Percentiles rank a stretch among this genome's conserved stretches.
Conservation (phyloP, 1,139 yeast genomes). For the Candida mesenterica region DNA sequence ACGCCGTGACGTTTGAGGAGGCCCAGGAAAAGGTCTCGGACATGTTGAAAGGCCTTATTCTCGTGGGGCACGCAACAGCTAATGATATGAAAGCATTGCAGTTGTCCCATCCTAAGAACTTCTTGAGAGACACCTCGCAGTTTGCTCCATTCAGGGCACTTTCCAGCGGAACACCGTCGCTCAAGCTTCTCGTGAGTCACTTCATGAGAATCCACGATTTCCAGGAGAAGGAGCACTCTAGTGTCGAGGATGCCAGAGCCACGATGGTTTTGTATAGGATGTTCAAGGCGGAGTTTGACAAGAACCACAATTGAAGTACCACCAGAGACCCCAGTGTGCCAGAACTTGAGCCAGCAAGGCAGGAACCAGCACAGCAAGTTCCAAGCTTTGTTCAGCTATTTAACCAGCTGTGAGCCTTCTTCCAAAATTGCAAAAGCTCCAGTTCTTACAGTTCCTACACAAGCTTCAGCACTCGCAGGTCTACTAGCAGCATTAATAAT, state of each 20-base stretch:
- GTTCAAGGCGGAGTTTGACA: slow-evolving; percentile 61
- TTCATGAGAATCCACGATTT: slow-evolving; percentile 41
- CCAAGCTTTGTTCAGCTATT: no score
- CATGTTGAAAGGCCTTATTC: slow-evolving; percentile 49
- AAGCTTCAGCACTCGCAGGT: no score
- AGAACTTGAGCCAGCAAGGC: slow-evolving; percentile 6
- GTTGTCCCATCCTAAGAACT: slow-evolving; percentile 62
- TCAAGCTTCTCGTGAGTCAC: slow-evolving; percentile 2
- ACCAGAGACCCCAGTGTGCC: slow-evolving; percentile 3
- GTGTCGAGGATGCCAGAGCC: slow-evolving; percentile 88
- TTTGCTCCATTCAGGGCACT: slow-evolving; percentile 57
- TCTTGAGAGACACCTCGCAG: slow-evolving; percentile 73
- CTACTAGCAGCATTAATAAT: no score
- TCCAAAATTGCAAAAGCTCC: no score
- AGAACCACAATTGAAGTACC: slow-evolving; percentile 2
- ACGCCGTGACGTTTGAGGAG: slow-evolving; percentile 62
- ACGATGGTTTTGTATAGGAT: slow-evolving; percentile 75
- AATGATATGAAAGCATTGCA: slow-evolving; percentile 72
- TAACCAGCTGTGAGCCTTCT: no score
- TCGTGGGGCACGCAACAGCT: slow-evolving; percentile 80
- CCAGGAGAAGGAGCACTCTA: slow-evolving; percentile 77
- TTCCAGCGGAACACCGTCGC: slow-evolving; percentile 55
- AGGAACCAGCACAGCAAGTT: slow-evolving; percentile 1
- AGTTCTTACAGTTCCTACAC: no score
- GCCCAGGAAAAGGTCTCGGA: slow-evolving; percentile 61